Evolutionary conservation across 2,329 filamentous ascomycete species (phyloP).

Genomic region (Fusarium domesticum): DNA sequence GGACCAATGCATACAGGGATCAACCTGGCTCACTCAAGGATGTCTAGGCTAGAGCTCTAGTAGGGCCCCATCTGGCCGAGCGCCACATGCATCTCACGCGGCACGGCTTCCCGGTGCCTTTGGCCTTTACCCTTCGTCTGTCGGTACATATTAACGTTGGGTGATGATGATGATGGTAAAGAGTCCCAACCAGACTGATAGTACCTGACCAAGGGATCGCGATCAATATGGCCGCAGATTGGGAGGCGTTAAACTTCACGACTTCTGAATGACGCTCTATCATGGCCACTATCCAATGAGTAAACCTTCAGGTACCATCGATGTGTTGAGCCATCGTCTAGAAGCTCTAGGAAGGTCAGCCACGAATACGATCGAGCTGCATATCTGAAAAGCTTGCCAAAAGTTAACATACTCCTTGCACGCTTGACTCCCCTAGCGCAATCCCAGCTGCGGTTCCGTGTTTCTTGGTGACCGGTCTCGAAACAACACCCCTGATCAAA

Average conservation of each 20-base stretch:
- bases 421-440: conserved; percentile 9
- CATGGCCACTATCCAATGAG: conserved; percentile 9
- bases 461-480: no score
- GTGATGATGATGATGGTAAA: background rate
- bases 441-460: conserved; percentile 11
- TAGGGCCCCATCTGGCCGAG: conserved; percentile 25
- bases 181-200: no score
- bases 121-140: background rate
- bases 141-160: background rate
- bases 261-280: no score
- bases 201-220: no score
- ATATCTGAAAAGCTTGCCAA: no score
- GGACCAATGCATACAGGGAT: conserved; percentile 6
- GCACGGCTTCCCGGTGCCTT: conserved; percentile 19
- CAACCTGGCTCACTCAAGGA: conserved; percentile 19
- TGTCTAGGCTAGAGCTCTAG: conserved; percentile 18
- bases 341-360: conserved; percentile 17
- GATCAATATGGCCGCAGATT: no score
- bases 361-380: conserved; percentile 17
- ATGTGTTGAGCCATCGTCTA: conserved; percentile 9
- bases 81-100: conserved; percentile 25
- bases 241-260: no score
- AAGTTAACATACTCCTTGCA: no score
- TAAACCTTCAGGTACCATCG: no score
- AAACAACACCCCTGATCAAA: no score